Percentiles rank a stretch among this genome's conserved stretches.
phyloP scores from a whole-genome alignment of 2,329 filamentous ascomycete species.

The Aspergillus alliaceus region DNA sequence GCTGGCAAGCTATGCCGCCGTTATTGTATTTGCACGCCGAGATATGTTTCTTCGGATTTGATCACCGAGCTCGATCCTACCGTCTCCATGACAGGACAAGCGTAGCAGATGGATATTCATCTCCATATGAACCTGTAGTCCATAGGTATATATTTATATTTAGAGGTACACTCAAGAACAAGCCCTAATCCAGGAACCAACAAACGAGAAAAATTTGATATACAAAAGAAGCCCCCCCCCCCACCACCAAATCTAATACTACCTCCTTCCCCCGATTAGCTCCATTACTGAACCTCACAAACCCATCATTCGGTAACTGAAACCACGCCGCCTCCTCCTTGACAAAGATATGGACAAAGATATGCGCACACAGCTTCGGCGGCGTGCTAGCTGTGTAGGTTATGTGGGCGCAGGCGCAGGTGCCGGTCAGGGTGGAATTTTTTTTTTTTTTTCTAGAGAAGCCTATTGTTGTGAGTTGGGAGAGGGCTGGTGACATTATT shows the following conservation, averaged over 20 bases:
- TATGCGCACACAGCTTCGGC: no score
- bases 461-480: no score
- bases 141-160: no score
- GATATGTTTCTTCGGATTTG: constrained; percentile 1
- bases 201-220: not conserved
- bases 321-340: constrained; percentile 33
- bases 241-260: not conserved
- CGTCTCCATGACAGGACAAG: not conserved
- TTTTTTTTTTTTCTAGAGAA: no score
- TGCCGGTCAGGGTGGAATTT: constrained; percentile 25
- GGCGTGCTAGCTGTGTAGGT: constrained; percentile 44
- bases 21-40: not conserved
- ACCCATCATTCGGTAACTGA: constrained; percentile 38
- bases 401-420: constrained; percentile 47
- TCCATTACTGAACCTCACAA: constrained; percentile 19
- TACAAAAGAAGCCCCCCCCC: not conserved
- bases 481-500: no score
- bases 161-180: not conserved
- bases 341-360: no score
- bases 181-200: not conserved
- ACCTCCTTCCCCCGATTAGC: constrained; percentile 20
- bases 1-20: not conserved
- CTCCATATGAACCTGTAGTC: not conserved
- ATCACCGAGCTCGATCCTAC: not conserved
- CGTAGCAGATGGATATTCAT: not conserved